Percentiles rank a stretch among this genome's conserved stretches.
These are phyloP conservation scores for Plasmodium vinckei DNA, from an alignment of 169 alveolate genomes.

Conservation along the genomic window DNA sequence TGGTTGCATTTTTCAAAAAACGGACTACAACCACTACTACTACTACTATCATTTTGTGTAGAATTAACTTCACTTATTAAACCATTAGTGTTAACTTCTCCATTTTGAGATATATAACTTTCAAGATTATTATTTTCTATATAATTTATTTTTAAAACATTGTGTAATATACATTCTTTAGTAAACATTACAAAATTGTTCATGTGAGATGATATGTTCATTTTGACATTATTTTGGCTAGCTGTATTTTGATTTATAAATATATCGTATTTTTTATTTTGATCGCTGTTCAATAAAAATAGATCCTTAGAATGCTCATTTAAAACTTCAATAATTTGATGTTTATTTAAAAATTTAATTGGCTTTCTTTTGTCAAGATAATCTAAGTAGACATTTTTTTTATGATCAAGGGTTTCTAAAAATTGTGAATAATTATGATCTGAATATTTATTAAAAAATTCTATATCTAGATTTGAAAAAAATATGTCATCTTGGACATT, in stretches of 20 bases:
- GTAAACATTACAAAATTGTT: background rate
- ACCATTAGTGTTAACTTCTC: too few relatives aligned
- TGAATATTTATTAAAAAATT: slow-evolving; percentile 3
- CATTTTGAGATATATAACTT: background rate
- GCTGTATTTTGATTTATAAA: background rate
- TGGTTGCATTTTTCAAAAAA: background rate
- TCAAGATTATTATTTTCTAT: background rate
- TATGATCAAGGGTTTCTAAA: slow-evolving; percentile 12
- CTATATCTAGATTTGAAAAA: slow-evolving; percentile 11
- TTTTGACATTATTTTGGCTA: too few relatives aligned
- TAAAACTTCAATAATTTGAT: background rate
- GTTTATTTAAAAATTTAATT: slow-evolving; percentile 3
- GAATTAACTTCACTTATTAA: too few relatives aligned
- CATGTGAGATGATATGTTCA: background rate
- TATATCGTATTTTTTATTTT: background rate
- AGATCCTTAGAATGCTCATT: background rate
- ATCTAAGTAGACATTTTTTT: slow-evolving; percentile 8
- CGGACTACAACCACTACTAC: background rate
- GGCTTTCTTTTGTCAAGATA: slow-evolving; percentile 9
- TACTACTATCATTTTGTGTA: too few relatives aligned
- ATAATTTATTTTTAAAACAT: background rate
- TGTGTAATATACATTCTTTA: background rate
- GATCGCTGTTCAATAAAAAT: background rate
- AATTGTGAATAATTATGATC: slow-evolving; percentile 20
- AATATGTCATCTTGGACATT: background rate